Conservation (phyloP, 306 rosid genomes). For the Neltuma alba region DNA sequence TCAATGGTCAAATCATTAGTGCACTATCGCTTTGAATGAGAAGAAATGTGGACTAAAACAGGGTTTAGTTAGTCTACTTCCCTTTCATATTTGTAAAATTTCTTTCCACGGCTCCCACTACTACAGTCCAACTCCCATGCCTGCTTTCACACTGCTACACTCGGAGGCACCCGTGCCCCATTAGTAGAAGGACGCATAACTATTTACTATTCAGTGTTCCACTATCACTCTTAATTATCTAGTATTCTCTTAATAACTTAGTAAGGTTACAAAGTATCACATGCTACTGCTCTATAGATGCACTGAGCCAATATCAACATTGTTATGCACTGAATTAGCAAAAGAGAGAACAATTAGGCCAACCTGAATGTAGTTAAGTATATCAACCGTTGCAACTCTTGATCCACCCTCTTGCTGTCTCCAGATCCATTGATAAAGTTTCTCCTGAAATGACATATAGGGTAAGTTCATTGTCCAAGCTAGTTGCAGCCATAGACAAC, state of each 20-base stretch:
- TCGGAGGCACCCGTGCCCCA: not conserved
- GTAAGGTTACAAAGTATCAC: not conserved
- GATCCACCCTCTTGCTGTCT: conserved; percentile 85
- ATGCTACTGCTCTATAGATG: not conserved
- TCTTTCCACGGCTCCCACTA: conserved; percentile 13
- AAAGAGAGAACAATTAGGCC: conserved; percentile 16
- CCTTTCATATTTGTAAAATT: conserved; percentile 22
- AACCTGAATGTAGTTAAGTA: conserved; percentile 70
- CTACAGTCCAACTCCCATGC: not conserved
- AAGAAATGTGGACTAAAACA: not conserved
- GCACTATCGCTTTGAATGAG: not conserved
- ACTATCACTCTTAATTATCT: not conserved
- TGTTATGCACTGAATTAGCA: not conserved
- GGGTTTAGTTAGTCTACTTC: not conserved
- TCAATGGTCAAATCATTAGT: conserved; percentile 16
- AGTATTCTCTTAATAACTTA: not conserved
- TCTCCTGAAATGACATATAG: conserved; percentile 52
- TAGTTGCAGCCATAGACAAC: conserved; percentile 13
- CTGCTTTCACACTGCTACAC: not conserved
- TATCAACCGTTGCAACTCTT: conserved; percentile 60
- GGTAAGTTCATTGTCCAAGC: not conserved
- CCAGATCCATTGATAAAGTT: conserved; percentile 73
- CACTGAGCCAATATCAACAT: not conserved
- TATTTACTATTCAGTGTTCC: not conserved
- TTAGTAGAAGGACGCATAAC: conserved; percentile 11